Conservation (phyloP, 495 filamentous ascomycete genomes). For the Podospora conica region DNA sequence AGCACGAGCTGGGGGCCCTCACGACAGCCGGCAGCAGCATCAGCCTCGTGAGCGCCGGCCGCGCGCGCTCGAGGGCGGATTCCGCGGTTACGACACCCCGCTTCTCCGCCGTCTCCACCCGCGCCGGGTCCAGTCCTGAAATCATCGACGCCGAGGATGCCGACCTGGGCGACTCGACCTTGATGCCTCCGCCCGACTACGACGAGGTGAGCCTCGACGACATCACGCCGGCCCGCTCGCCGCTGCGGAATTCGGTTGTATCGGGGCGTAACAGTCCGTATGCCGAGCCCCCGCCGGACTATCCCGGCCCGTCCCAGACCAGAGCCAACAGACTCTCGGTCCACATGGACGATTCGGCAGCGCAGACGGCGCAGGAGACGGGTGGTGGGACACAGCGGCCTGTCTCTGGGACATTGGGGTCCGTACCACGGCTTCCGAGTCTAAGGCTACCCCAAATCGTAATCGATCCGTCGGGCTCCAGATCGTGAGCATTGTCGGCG, state of each 20-base stretch:
- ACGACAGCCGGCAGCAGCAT: slow-evolving; percentile 20
- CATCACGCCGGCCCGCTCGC: slow-evolving; percentile 26
- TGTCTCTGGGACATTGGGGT: slow-evolving; percentile 28
- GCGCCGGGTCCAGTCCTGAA: slow-evolving; percentile 34
- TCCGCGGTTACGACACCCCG: slow-evolving; percentile 23
- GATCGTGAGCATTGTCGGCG: slow-evolving; percentile 16
- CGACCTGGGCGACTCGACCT: slow-evolving; percentile 41
- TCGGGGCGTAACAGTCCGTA: slow-evolving; percentile 33
- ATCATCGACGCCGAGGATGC: slow-evolving; percentile 41
- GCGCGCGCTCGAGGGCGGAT: slow-evolving; percentile 23
- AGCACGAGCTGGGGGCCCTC: slow-evolving; percentile 20
- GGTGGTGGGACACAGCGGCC: slow-evolving; percentile 17
- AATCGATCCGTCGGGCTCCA: slow-evolving; percentile 45
- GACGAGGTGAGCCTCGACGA: slow-evolving; percentile 50
- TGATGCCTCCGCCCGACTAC: slow-evolving; percentile 51
- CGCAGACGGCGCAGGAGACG: slow-evolving; percentile 8
- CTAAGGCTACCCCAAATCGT: slow-evolving; percentile 47
- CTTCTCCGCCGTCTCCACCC: slow-evolving; percentile 18
- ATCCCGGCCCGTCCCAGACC: slow-evolving; percentile 32
- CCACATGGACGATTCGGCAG: slow-evolving; percentile 24
- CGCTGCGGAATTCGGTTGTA: slow-evolving; percentile 24
- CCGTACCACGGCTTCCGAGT: slow-evolving; percentile 38
- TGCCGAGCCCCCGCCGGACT: slow-evolving; percentile 45
- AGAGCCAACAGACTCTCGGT: slow-evolving; percentile 30
- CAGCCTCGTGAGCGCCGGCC: slow-evolving; percentile 18